A percentile compares a stretch with the other conserved stretches of the same genome.
Evolutionary conservation across 176 grass and related monocot species (phyloP).

Genomic region (Juncus inflexus): DNA sequence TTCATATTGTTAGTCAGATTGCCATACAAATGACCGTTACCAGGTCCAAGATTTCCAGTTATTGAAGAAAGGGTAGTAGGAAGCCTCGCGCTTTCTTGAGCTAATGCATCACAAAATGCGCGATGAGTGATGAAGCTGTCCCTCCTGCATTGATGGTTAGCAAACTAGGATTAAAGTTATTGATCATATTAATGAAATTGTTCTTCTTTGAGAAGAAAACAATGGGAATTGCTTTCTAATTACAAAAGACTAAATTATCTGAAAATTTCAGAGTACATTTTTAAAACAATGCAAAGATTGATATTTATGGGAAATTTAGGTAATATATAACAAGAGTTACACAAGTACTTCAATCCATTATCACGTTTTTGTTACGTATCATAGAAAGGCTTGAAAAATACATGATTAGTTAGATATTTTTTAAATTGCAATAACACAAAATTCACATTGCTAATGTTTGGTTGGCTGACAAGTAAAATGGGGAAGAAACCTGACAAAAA

Average conservation of each 20-base stretch:
- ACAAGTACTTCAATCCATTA: no score
- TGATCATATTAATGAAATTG: background rate
- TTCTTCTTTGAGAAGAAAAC: background rate
- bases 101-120: conserved; percentile 93
- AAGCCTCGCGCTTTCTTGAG: conserved; percentile 73
- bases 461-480: no score
- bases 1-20: conserved; percentile 40
- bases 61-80: conserved; percentile 20
- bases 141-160: conserved; percentile 46
- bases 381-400: no score
- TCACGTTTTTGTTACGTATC: no score
- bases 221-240: conserved; percentile 4
- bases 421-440: no score
- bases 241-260: background rate
- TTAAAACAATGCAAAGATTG: no score
- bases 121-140: conserved; percentile 99
- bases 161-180: background rate
- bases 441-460: no score
- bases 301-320: no score
- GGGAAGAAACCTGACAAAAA: no score
- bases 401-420: no score
- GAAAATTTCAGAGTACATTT: background rate
- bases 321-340: no score
- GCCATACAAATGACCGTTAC: conserved; percentile 50
- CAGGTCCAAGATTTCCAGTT: conserved; percentile 4